Conservation (phyloP, 352 stramenopile genomes). For the Phytophthora ramorum region DNA sequence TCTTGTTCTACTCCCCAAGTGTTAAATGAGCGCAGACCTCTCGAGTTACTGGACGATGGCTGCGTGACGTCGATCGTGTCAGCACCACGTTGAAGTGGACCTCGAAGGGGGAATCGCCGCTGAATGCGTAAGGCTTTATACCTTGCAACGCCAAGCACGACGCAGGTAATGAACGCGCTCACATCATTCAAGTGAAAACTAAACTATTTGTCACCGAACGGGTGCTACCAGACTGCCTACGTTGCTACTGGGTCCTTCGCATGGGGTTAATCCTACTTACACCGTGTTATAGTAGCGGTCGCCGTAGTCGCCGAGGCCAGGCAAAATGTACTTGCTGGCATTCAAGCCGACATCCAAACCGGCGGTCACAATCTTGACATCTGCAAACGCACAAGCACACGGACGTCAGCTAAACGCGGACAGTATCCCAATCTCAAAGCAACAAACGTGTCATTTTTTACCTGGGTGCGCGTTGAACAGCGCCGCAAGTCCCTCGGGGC, state of each 20-base stretch:
- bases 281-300: conserved; percentile 93
- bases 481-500: conserved; percentile 88
- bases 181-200: conserved; percentile 19
- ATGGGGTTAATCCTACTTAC: conserved; percentile 6
- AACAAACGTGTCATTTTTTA: conserved; percentile 16
- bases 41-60: neutral
- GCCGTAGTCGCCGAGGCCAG: conserved; percentile 96
- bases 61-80: conserved; percentile 5
- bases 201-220: conserved; percentile 13
- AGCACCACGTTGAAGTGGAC: conserved; percentile 1
- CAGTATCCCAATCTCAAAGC: neutral
- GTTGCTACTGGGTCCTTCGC: conserved; percentile 11
- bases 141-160: neutral
- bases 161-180: conserved; percentile 4
- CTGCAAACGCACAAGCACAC: conserved; percentile 7
- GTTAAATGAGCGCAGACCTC: neutral
- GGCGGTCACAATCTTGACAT: conserved; percentile 83
- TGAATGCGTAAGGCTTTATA: conserved; percentile 13
- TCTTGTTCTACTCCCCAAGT: neutral
- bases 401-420: conserved; percentile 4
- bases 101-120: neutral
- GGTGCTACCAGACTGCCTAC: conserved; percentile 15
- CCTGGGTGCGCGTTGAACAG: conserved; percentile 80
- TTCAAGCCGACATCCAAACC: conserved; percentile 91
- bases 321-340: conserved; percentile 96